Base-by-base conservation (phyloP, 345 rosid species). In the Odontarrhena argentea region DNA sequence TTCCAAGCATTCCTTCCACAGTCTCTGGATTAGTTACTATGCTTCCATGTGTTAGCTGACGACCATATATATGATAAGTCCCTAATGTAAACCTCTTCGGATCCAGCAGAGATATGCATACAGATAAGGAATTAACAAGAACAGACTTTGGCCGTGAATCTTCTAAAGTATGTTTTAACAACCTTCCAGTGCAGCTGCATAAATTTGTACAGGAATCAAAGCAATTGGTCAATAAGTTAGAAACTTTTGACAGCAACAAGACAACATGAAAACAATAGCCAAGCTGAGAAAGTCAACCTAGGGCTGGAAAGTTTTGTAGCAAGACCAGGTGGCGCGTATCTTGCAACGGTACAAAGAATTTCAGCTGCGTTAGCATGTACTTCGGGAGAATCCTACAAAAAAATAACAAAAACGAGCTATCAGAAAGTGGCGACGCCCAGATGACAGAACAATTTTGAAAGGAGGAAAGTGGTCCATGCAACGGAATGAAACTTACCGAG, bases 351-450 rank as follows among this genome's bases (percentile, higher is more conserved):
- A 80, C 96, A 92, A 13, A 89, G 87, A 9, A 87, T 79, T 84
- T 92, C 98, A 69, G 98, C 98, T 38, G 93, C 82, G 77, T 92
- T 92, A 62, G 93, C 86, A 84, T 92, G 98, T 69, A 89, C 98
- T 80, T 92, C 93, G 15, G 98, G 93, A 50, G 74, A 86, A 66
- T 87, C 91, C 98, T 92, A 83, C 13, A 67, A 55, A 55, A 50
- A 25, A 57, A 50, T 41, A 58, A 52, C 3, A 46, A 12, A 62
- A 60, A 22, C 41, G 25, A 56, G 45, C 57, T 56, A 40, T 74
- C 22, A 55, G 32, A 67, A 46, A 32, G 9, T 18, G 52, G 54
- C 28, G 57, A 50, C 14, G 37, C 36, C 24, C 67, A 22, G 42
- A 63, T 32, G 28, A 28, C 30, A 7, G 5, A 46, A 54, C 8